Conservation (phyloP, 169 alveolate species). For the Ichthyophthirius multifiliis region DNA sequence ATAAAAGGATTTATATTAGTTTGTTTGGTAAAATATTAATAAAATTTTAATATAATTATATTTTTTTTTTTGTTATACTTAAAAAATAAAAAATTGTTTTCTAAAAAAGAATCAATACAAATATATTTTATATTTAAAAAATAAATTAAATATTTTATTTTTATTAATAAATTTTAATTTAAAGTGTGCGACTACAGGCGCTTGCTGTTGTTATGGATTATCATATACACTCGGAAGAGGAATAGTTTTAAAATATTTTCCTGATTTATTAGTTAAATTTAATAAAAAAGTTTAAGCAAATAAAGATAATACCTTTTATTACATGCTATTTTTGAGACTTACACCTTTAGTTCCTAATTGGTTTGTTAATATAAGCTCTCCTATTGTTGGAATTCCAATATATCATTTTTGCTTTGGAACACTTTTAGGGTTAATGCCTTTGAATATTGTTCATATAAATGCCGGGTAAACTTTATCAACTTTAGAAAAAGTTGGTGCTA, state of each 20-base stretch:
- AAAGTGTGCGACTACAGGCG: constrained; percentile 75
- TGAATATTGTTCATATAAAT: constrained; percentile 56
- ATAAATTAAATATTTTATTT: not conserved
- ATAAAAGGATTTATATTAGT: constrained; percentile 57
- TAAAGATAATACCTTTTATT: constrained; percentile 61
- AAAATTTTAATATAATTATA: not conserved
- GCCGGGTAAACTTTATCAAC: constrained; percentile 62
- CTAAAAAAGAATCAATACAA: too few species aligned
- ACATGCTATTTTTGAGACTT: constrained; percentile 75
- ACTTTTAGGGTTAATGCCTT: constrained; percentile 70
- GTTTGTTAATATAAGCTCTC: constrained; percentile 66
- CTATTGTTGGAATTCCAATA: constrained; percentile 44
- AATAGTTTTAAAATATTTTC: constrained; percentile 54
- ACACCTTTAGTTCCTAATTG: constrained; percentile 82
- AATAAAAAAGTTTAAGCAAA: constrained; percentile 41
- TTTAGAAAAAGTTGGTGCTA: constrained; percentile 55
- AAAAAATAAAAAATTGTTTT: not conserved
- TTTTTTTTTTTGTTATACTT: not conserved
- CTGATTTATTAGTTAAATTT: constrained; percentile 37
- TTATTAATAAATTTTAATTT: not conserved
- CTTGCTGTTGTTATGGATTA: constrained; percentile 62
- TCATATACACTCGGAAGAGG: constrained; percentile 67
- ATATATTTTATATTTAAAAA: not conserved
- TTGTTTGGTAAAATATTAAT: constrained; percentile 18
- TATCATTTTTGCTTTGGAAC: not conserved